A percentile compares a stretch with the other conserved stretches of the same genome.
Evolutionary conservation across 768 basidiomycete genomes (phyloP).

Genomic region (Cystofilobasidium ferigula): DNA sequence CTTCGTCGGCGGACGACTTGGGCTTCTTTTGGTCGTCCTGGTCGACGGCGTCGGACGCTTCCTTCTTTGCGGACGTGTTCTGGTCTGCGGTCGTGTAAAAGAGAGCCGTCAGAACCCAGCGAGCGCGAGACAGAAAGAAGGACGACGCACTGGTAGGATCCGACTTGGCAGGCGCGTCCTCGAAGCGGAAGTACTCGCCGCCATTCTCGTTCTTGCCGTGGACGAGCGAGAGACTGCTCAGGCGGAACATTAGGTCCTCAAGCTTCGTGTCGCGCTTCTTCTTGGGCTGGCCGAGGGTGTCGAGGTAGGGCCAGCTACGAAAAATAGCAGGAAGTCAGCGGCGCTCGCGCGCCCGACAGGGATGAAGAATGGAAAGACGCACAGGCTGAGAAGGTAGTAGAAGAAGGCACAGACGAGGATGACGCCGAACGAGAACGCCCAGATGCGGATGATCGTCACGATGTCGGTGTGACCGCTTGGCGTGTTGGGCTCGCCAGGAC

Average conservation of each 20-base stretch:
- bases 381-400: slow-evolving; percentile 29
- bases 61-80: too few species aligned
- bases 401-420: slow-evolving; percentile 39
- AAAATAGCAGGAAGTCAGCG: slow-evolving; percentile 39
- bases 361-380: not conserved
- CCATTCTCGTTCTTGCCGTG: too few species aligned
- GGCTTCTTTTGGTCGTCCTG: too few species aligned
- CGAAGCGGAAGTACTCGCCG: too few species aligned
- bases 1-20: too few species aligned
- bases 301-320: slow-evolving; percentile 41
- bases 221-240: slow-evolving; percentile 42
- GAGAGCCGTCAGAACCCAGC: too few species aligned
- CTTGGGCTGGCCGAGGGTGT: slow-evolving; percentile 40
- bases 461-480: slow-evolving; percentile 37
- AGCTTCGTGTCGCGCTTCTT: slow-evolving; percentile 38
- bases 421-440: slow-evolving; percentile 42
- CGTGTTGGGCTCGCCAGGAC: slow-evolving; percentile 31
- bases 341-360: not conserved
- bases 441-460: slow-evolving; percentile 43
- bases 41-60: too few species aligned
- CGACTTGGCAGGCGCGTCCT: too few species aligned
- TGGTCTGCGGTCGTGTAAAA: too few species aligned
- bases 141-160: too few species aligned
- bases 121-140: too few species aligned
- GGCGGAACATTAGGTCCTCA: slow-evolving; percentile 41